Evolutionary conservation across 257 asterid genomes (phyloP), one percentile per base, ranked within the genome.

Genomic region (Solanum bulbocastanum): DNA sequence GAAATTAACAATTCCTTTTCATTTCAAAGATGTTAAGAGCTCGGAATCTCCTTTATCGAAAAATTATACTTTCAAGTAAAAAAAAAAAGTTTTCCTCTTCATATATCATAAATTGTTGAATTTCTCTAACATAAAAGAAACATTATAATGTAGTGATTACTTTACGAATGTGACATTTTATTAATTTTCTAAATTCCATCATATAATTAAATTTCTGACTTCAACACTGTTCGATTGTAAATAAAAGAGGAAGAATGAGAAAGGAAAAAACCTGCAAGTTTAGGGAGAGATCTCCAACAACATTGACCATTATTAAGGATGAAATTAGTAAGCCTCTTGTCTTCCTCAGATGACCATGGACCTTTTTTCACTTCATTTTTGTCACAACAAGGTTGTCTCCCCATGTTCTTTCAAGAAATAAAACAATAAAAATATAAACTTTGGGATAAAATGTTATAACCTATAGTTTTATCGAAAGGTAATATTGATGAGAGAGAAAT

Each of bases 231-330:
- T 5, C 5, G 6, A 10, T 74, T 0, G 8, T 1, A 27, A 36
- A 46, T 4, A 74, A 36, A 74, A 36, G 52, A 73, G 11, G 32
- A 35, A 84, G 46, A 4, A 32, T n/a, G 46, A 87, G 35, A 27
- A 14, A 10, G 71, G 32, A 40, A 39, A 68, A 62, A 30, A 96
- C 99, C 99, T 89, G 99, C 98, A 82, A 96, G 98, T 89, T 94
- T 95, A 60, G 99, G 99, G 87, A 96, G 93, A 92, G 98, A 96
- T 87, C 99, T 93, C 99, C 99, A 96, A 91, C 98, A 96, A 91
- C 98, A 94, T 94, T 96, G 99, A 91, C 98, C 99, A 90, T 96
- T 95, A 68, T 88, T 89, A 37, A 94, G 94, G 40, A 96, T 94
- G 95, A 96, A 96, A 83, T 83, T 91, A 90, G 94, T 92, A 87